Base-by-base conservation (phyloP, 305 asterid species). In the Andrographis paniculata region DNA sequence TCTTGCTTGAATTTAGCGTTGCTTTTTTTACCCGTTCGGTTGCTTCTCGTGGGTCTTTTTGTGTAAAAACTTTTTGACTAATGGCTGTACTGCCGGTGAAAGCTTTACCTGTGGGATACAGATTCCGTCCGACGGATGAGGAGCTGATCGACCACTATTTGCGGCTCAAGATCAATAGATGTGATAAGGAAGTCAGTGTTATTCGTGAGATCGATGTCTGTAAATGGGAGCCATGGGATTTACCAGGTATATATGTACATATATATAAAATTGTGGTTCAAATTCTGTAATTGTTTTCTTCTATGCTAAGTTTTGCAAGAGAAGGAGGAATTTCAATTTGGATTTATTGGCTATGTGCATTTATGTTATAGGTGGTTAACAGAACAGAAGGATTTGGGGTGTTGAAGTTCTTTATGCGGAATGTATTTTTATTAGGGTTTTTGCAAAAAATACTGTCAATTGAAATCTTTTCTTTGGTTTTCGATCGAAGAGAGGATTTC, bases 191-290 rank as follows among this genome's bases (percentile, higher is more conserved):
- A 52, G 96, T 87, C 48, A 48, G 74, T 30, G 67, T 66, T 38
- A 87, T 92, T 52, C 94, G 99, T 9, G 99, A 92, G 58, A 74
- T 92, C 39, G 99, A 92, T 74, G 76, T 92, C 30, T 92, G 99
- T 61, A 92, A 81, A 60, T 57, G 59, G 65, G 95, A 87, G 69
- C 98, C 98, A 15, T 82, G 94, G 97, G 95, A 91, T 68, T 76
- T 91, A 42, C 98, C 98, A 23, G 84, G 98, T 85, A 38, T 42
- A 2, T 16, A 0, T 1, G 16, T 15, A 1, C 11, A 20, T 30
- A 13, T 9, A 0, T 41, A n/a, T n/a, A n/a, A n/a, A n/a, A n/a
- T n/a, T n/a, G n/a, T n/a, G n/a, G n/a, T n/a, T n/a, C n/a, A n/a
- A n/a, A n/a, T n/a, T n/a, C n/a, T n/a, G n/a, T n/a, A n/a, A n/a